These are phyloP conservation scores for Ordospora pajunii DNA, from an alignment of 371 early-diverging fungal genomes.

Conservation along the genomic window DNA sequence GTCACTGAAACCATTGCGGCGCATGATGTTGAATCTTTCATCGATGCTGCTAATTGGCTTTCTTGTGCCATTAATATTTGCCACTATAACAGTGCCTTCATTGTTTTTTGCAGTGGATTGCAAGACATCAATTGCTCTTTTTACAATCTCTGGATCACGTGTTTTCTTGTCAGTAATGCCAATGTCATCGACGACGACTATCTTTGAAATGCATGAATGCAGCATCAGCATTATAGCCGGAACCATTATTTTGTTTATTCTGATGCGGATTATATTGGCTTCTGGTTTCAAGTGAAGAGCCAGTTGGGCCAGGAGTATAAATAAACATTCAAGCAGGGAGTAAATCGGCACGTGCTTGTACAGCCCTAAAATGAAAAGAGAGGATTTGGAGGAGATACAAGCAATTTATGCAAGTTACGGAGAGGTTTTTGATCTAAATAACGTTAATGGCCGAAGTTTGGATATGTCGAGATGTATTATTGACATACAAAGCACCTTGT, in stretches of 20 bases:
- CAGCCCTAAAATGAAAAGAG: not conserved
- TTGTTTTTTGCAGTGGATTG: slow-evolving; percentile 2
- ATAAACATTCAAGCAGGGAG: not conserved
- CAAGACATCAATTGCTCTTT: not conserved
- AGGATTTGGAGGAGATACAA: not conserved
- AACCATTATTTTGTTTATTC: not conserved
- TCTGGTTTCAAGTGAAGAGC: not conserved
- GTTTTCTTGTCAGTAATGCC: not conserved
- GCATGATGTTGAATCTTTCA: no score
- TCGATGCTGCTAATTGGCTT: not conserved
- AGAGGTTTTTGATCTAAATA: not conserved
- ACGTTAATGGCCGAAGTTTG: not conserved
- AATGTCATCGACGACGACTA: slow-evolving; percentile 26
- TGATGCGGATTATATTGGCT: not conserved
- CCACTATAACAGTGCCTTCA: not conserved
- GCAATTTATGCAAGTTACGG: not conserved
- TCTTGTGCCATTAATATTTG: not conserved
- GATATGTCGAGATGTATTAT: not conserved
- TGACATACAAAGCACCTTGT: not conserved
- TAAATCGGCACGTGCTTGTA: not conserved
- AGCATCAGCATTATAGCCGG: not conserved
- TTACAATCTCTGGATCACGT: not conserved
- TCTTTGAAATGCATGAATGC: not conserved
- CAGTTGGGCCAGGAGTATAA: not conserved
- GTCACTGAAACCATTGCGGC: no score